Evolutionary conservation across 139 green algal species (phyloP).

Genomic region (Tetradesmus lagerheimii): DNA sequence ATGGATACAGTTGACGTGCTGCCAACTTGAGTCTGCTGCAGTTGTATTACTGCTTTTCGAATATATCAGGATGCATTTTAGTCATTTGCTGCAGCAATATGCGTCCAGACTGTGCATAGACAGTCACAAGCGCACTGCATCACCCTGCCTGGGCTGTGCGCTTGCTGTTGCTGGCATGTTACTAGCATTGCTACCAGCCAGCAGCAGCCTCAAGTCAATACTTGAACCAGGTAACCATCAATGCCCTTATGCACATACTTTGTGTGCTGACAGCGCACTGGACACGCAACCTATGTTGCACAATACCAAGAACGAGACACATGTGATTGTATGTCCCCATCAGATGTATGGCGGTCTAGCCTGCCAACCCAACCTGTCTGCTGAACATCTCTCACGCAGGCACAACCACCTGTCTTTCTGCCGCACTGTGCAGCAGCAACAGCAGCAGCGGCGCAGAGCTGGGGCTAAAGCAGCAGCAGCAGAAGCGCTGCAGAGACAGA

Average conservation of each 20-base stretch:
- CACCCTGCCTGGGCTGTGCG: background rate
- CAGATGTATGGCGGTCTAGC: no score
- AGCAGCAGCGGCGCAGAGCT: background rate
- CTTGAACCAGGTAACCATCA: no score
- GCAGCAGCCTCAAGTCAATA: background rate
- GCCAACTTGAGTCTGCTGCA: background rate
- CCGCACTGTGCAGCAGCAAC: background rate
- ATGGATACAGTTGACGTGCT: background rate
- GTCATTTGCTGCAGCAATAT: background rate
- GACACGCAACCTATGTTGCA: no score
- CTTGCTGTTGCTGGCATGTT: background rate
- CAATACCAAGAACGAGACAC: no score
- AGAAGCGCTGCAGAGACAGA: background rate
- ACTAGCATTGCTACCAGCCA: background rate
- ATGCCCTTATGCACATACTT: no score
- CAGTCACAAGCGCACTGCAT: no score
- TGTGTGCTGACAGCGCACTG: no score
- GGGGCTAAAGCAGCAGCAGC: background rate
- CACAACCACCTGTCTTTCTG: background rate
- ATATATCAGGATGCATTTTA: background rate
- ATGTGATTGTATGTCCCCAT: no score
- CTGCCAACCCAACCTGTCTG: no score
- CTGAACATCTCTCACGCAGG: no score
- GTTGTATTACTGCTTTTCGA: background rate
- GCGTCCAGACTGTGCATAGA: background rate